A percentile compares a stretch with the other conserved stretches of the same genome.
Evolutionary conservation across 2,329 filamentous ascomycete species (phyloP).

Genomic region (Ophidiomyces ophidiicola): DNA sequence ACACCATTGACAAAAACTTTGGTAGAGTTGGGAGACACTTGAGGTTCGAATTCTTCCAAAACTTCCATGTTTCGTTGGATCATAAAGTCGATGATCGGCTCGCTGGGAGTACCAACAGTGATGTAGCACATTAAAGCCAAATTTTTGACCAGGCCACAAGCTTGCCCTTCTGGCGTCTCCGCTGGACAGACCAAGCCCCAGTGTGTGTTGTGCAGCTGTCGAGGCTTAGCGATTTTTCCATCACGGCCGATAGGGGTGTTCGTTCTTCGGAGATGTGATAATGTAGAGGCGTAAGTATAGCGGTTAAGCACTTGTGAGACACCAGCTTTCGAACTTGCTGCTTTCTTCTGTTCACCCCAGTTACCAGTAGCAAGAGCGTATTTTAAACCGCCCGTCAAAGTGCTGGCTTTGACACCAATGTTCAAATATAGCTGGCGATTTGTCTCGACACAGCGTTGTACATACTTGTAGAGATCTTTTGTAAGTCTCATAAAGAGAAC

Average conservation of each 20-base stretch:
- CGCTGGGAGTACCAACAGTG: constrained; percentile 81
- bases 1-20: constrained; percentile 98
- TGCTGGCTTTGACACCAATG: constrained; percentile 79
- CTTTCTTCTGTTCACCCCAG: constrained; percentile 99
- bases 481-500: constrained; percentile 83
- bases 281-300: constrained; percentile 91
- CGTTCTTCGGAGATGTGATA: constrained; percentile 92
- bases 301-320: constrained; percentile 96
- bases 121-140: constrained; percentile 96
- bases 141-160: constrained; percentile 97
- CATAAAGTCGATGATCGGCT: constrained; percentile 91
- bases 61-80: constrained; percentile 91
- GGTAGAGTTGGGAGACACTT: constrained; percentile 77
- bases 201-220: constrained; percentile 95
- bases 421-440: constrained; percentile 82
- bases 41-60: constrained; percentile 83
- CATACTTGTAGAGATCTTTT: constrained; percentile 77
- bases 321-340: constrained; percentile 84
- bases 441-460: constrained; percentile 83
- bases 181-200: constrained; percentile 97
- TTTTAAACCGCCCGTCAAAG: constrained; percentile 84
- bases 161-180: constrained; percentile 95
- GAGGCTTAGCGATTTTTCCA: constrained; percentile 94
- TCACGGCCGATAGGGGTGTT: constrained; percentile 97
- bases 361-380: constrained; percentile 96